Base-by-base conservation (phyloP, 2,329 filamentous ascomycete genomes). In the Pseudodiploospora longispora region DNA sequence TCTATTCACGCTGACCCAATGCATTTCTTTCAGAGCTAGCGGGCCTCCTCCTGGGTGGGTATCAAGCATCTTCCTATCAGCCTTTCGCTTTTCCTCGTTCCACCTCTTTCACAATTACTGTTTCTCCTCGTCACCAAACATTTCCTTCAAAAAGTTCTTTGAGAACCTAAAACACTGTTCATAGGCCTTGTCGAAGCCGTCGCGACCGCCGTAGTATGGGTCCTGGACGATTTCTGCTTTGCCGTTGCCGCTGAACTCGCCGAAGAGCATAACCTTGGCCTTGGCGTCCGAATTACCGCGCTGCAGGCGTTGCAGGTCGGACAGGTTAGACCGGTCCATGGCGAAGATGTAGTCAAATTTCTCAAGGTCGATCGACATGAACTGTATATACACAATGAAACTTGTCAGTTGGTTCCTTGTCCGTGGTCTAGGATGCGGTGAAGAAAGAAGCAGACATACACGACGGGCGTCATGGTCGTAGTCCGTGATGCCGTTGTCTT, bases 301-400 rank as follows among this genome's bases (percentile, higher is more conserved):
- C 51, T 78, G 70, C 58, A 83, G 65, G 31, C 79, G 71, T 56
- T 80, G 63, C 46, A 95, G 66, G 57, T 94, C 78, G 6, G 74
- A 71, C 37, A 95, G 70, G 61, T 97, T 97, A 38, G 81, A 78
- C 40, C 78, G 73, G 61, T 98, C 93, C 93, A 98, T 98, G 48
- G 87, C 90, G 46, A 98, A 82, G 48, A 98, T 82, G 66, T 95
- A 97, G 65, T 97, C 88, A 59, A 96, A 97, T 10, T 76, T 74
- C 44, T 81, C 70, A 56, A 97, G 94, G 65, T 98, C 93, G 41
- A 76, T 74, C 1, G 72, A 65, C 4, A 68, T 66, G 40, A 82
- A 62, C 75, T 80, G 29, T 1, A 29, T 19, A 19, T 19, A 19
- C 19, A 19, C 19, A 19, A 19, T 19, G 19, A 44, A 19, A 36